Conservation (phyloP, 2,329 filamentous ascomycete species). For the Periconia macrospinosa region DNA sequence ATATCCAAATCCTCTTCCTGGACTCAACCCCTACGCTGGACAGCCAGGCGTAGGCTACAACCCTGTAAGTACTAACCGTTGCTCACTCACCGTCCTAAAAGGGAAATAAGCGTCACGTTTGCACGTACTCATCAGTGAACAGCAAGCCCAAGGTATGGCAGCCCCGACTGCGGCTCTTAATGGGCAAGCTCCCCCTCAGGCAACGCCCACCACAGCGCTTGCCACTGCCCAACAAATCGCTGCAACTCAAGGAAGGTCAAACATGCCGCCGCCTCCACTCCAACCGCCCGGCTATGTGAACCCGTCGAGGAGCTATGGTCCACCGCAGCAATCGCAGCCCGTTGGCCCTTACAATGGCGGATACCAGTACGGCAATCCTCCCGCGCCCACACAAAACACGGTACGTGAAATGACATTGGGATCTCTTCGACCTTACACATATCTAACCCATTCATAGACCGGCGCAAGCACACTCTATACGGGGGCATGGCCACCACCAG, state of each 20-base stretch:
- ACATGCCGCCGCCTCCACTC: slow-evolving; percentile 5
- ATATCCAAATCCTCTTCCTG: slow-evolving; percentile 10
- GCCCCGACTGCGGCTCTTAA: slow-evolving; percentile 15
- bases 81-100: background rate
- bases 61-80: slow-evolving; percentile 14
- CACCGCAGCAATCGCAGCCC: slow-evolving; percentile 11
- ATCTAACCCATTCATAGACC: background rate
- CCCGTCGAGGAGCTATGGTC: slow-evolving; percentile 5
- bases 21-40: slow-evolving; percentile 8
- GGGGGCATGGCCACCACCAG: slow-evolving; percentile 10
- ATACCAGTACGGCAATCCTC: slow-evolving; percentile 21
- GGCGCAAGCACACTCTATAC: slow-evolving; percentile 4
- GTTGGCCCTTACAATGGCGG: slow-evolving; percentile 11
- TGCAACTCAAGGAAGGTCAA: slow-evolving; percentile 5
- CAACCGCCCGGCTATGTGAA: slow-evolving; percentile 15
- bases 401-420: background rate
- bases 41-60: slow-evolving; percentile 19
- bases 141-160: slow-evolving; percentile 16
- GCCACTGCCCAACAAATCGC: slow-evolving; percentile 9
- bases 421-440: background rate
- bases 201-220: slow-evolving; percentile 15
- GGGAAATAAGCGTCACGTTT: background rate
- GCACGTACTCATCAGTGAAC: background rate
- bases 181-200: slow-evolving; percentile 9
- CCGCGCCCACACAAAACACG: slow-evolving; percentile 4